Percentiles rank a stretch among this genome's conserved stretches.
Evolutionary conservation across 768 basidiomycete genomes (phyloP).

Genomic region (Tricholoma sp.): DNA sequence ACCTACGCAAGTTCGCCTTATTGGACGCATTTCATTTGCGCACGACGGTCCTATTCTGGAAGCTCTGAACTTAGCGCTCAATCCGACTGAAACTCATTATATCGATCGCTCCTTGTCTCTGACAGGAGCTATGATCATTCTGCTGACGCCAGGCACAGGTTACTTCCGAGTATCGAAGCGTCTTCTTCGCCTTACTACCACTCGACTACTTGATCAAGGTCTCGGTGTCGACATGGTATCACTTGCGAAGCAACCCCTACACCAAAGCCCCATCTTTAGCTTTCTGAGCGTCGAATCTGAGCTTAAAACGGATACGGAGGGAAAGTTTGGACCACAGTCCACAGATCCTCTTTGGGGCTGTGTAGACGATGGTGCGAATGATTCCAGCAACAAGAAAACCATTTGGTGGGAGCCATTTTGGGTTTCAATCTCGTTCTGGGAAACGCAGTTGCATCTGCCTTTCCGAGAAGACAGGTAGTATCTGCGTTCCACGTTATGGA

Average conservation of each 20-base stretch:
- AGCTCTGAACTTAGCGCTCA: conserved; percentile 87
- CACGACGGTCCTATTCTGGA: conserved; percentile 96
- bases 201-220: conserved; percentile 90
- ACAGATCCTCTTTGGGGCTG: conserved; percentile 76
- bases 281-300: conserved; percentile 68
- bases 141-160: conserved; percentile 92
- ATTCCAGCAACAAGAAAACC: conserved; percentile 40
- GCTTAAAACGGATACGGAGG: conserved; percentile 39
- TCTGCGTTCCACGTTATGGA: neutral
- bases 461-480: conserved; percentile 70
- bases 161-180: conserved; percentile 91
- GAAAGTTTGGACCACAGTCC: conserved; percentile 40
- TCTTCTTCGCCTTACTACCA: conserved; percentile 86
- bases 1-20: conserved; percentile 58
- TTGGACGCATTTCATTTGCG: conserved; percentile 78
- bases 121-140: conserved; percentile 76
- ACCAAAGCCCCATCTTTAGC: conserved; percentile 90
- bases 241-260: conserved; percentile 86
- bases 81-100: conserved; percentile 91
- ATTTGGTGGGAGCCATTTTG: conserved; percentile 94
- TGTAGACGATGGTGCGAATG: conserved; percentile 39
- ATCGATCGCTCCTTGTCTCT: conserved; percentile 90
- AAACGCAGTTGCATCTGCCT: conserved; percentile 80
- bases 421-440: conserved; percentile 81
- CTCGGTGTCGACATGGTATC: conserved; percentile 85